Conservation (phyloP, 352 stramenopile species). For the Pythium brassicae region DNA sequence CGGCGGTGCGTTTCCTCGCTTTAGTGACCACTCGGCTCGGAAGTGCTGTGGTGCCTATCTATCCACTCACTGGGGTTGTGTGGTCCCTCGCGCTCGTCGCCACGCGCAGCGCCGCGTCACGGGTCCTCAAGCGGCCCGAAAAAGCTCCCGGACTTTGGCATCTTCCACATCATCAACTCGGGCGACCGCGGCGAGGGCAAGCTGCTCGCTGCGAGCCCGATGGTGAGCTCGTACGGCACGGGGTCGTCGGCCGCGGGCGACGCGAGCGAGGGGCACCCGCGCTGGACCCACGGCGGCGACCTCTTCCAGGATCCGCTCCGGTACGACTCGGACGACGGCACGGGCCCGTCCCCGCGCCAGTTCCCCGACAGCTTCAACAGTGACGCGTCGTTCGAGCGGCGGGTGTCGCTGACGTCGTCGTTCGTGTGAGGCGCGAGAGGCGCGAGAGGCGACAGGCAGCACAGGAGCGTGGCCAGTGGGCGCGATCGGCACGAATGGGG, state of each 20-base stretch:
- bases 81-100: not conserved
- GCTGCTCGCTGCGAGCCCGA: conserved; percentile 55
- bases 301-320: conserved; percentile 79
- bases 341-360: conserved; percentile 44
- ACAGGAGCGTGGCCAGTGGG: not conserved
- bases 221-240: conserved; percentile 51
- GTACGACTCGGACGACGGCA: conserved; percentile 82
- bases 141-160: conserved; percentile 79
- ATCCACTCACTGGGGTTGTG: no score
- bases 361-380: conserved; percentile 69
- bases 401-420: conserved; percentile 12
- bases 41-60: no score
- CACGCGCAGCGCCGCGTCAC: conserved; percentile 54
- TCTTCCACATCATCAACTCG: conserved; percentile 86
- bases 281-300: conserved; percentile 78
- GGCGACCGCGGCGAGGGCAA: conserved; percentile 26
- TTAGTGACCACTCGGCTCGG: no score
- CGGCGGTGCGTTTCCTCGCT: conserved; percentile 35
- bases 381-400: conserved; percentile 30
- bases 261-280: conserved; percentile 25
- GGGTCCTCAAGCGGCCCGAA: conserved; percentile 45
- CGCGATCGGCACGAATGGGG: not conserved
- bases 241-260: conserved; percentile 31
- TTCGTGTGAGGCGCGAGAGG: conserved; percentile 5
- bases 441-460: not conserved